Evolutionary conservation across 2,329 filamentous ascomycete species (phyloP).

Genomic region (Zopfia rhizophila): DNA sequence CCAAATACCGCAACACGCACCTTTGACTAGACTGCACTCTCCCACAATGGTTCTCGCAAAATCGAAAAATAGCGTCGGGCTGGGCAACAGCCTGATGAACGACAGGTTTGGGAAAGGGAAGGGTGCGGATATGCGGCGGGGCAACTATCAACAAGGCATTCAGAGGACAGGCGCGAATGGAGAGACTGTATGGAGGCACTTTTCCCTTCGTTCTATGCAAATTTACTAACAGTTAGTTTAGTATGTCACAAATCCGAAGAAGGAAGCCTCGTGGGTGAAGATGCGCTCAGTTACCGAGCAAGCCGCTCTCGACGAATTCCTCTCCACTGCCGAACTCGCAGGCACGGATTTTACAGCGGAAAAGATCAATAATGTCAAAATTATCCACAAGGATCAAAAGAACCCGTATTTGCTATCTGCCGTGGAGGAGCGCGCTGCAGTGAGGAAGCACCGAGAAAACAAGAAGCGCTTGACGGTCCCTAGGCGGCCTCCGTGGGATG

Average conservation of each 20-base stretch:
- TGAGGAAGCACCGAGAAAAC: constrained; percentile 86
- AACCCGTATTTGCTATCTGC: constrained; percentile 93
- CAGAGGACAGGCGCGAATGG: constrained; percentile 78
- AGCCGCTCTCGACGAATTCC: constrained; percentile 93
- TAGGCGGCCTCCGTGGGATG: constrained; percentile 87
- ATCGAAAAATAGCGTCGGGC: constrained; percentile 92
- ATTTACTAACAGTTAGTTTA: constrained; percentile 50
- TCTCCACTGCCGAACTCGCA: constrained; percentile 95
- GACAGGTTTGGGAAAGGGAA: constrained; percentile 97
- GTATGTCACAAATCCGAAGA: constrained; percentile 90
- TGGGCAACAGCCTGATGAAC: constrained; percentile 98
- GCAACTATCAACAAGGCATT: constrained; percentile 70
- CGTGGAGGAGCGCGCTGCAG: constrained; percentile 79
- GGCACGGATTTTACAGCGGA: constrained; percentile 98
- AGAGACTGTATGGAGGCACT: constrained; percentile 67
- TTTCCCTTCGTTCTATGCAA: background rate
- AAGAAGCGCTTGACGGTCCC: constrained; percentile 85
- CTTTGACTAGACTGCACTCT: constrained; percentile 15
- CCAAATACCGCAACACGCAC: constrained; percentile 28
- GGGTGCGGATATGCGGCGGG: constrained; percentile 81
- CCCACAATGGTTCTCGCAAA: constrained; percentile 80
- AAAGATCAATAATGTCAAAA: constrained; percentile 99
- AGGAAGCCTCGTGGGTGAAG: constrained; percentile 97
- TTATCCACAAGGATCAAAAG: constrained; percentile 95
- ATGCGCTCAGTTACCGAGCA: constrained; percentile 99